Evolutionary conservation across 1,284 basidiomycete species (phyloP), one percentile per base, ranked within the genome.

Genomic region (Ganoderma lingzhi): DNA sequence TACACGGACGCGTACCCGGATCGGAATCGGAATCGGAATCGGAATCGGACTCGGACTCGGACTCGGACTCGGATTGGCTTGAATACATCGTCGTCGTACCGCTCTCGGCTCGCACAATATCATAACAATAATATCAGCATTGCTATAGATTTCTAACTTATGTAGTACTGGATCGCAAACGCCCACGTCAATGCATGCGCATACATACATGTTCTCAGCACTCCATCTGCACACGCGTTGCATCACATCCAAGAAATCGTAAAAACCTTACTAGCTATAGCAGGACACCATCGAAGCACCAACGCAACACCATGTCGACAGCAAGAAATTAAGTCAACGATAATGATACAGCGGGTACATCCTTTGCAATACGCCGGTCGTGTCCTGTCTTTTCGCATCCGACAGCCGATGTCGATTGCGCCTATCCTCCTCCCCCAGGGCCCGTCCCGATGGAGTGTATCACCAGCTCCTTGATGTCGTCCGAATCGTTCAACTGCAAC

Each of bases 381-480:
- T 28, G n/a, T 23, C 23, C 28, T n/a, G n/a, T 14, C 28, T 14
- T 39, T 17, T 14, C 56, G 9, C 14, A 19, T 30, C 17, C 30
- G 5, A 19, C 32, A n/a, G 23, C n/a, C n/a, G n/a, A 2, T 2
- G 19, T 10, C 3, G 23, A 4, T 2, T 4, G 9, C 0, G 10
- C 55, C 39, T 61, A 61, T 41, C 39, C 23, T 41, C 39, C 23
- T 59, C 17, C 23, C 45, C 17, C 55, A 30, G 39, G 8, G 19
- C 63, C 66, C 32, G 64, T 32, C 41, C 65, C 63, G n/a, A 71
- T 68, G 19, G 70, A 58, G 53, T 73, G 72, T 6, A 73, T 65
- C 1, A 71, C 72, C 37, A 73, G 28, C 58, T 73, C 72, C 66
- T 59, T 67, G 42, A 73, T 73, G 35, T 73, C 70, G 56, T 73